These are phyloP conservation scores for Leucosporidium yakuticum DNA, from an alignment of 768 basidiomycete species.

Conservation along the genomic window DNA sequence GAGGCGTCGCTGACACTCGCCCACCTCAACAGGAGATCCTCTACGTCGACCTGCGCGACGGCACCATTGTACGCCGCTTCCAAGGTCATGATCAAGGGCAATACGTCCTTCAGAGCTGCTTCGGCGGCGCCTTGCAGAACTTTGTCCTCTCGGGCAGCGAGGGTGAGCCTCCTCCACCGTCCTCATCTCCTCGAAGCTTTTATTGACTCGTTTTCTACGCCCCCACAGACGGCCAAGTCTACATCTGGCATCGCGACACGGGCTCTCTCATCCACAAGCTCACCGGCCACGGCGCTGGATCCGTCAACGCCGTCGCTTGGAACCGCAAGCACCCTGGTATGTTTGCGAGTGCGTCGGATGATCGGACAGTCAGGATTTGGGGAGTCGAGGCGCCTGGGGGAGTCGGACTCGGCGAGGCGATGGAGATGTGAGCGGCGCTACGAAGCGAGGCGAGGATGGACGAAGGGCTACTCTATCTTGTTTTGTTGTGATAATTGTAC, in stretches of 20 bases:
- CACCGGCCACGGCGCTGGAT: conserved; percentile 75
- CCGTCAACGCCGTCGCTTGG: conserved; percentile 95
- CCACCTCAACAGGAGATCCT: conserved; percentile 67
- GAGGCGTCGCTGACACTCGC: neutral
- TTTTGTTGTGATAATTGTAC: no score
- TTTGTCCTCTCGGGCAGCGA: conserved; percentile 92
- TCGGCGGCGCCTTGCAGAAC: conserved; percentile 80
- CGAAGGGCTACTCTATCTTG: no score
- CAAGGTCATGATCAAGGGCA: conserved; percentile 75
- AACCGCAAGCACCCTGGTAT: conserved; percentile 79
- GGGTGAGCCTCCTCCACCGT: conserved; percentile 54
- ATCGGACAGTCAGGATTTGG: conserved; percentile 86
- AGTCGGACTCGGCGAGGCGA: neutral
- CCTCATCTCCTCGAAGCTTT: neutral
- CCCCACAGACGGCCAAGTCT: conserved; percentile 74
- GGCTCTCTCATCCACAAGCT: conserved; percentile 79
- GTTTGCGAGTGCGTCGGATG: conserved; percentile 96
- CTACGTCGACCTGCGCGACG: conserved; percentile 70
- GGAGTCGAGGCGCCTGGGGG: conserved; percentile 44
- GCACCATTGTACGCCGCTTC: conserved; percentile 66
- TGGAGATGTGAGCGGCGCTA: no score
- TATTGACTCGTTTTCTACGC: neutral
- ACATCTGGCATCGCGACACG: conserved; percentile 89
- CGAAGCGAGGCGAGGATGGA: no score
- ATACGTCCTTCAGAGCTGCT: conserved; percentile 86